Percentiles rank a stretch among this genome's conserved stretches.
Conservation (phyloP, 1,284 basidiomycete genomes). For the Cryptococcus sp. region DNA sequence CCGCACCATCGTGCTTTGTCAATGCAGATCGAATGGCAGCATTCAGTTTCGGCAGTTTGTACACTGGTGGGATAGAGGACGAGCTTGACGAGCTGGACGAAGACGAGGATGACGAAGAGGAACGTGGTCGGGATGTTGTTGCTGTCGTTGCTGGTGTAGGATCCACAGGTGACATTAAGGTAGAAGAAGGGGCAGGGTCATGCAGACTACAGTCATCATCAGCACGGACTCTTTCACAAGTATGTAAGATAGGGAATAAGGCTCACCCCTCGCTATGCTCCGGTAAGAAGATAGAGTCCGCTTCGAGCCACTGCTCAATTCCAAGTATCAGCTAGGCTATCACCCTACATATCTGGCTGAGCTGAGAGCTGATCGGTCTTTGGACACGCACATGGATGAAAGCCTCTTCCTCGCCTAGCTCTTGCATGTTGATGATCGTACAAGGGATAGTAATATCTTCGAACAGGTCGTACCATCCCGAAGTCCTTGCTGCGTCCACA, state of each 20-base stretch:
- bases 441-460: slow-evolving; percentile 71
- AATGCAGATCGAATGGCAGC: slow-evolving; percentile 69
- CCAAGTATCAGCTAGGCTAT: slow-evolving; percentile 12
- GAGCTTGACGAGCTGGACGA: slow-evolving; percentile 13
- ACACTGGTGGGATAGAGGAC: slow-evolving; percentile 34
- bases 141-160: background rate
- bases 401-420: slow-evolving; percentile 78
- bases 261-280: slow-evolving; percentile 48
- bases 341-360: background rate
- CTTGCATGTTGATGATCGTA: slow-evolving; percentile 75
- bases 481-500: slow-evolving; percentile 77
- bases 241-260: too few species aligned
- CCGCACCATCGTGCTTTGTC: slow-evolving; percentile 66
- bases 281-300: slow-evolving; percentile 55
- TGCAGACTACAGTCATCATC: too few species aligned
- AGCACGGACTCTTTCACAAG: too few species aligned
- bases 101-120: slow-evolving; percentile 5
- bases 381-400: slow-evolving; percentile 66
- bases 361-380: background rate
- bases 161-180: too few species aligned
- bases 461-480: slow-evolving; percentile 82
- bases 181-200: too few species aligned
- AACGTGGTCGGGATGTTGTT: slow-evolving; percentile 1
- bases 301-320: slow-evolving; percentile 31
- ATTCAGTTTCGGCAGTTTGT: slow-evolving; percentile 72